A percentile compares a stretch with the other conserved stretches of the same genome.
Conservation (phyloP, 805 yeast species). For the Torulaspora quercuum region DNA sequence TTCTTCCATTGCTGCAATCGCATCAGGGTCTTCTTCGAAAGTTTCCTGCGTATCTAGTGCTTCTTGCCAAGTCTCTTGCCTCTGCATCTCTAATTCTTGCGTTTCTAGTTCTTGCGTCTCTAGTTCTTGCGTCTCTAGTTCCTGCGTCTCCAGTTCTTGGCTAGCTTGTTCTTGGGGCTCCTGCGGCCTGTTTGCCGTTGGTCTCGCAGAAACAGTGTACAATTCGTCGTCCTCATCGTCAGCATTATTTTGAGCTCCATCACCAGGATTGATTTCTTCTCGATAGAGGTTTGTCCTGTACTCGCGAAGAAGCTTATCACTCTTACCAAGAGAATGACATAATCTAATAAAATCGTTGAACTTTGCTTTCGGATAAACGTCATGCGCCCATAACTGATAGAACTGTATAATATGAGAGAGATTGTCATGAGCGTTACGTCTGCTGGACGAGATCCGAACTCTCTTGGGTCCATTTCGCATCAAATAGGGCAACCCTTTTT, state of each 20-base stretch:
- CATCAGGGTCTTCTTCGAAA: slow-evolving; percentile 27
- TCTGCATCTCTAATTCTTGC: slow-evolving; percentile 2
- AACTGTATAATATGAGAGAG: slow-evolving; percentile 43
- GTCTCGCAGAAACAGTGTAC: slow-evolving; percentile 11
- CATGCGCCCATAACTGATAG: slow-evolving; percentile 75
- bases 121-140: slow-evolving; percentile 4
- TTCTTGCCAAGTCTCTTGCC: too few species aligned
- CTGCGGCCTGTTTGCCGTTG: neutral
- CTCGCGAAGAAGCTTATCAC: slow-evolving; percentile 40
- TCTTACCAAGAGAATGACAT: slow-evolving; percentile 48
- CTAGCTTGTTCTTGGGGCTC: neutral
- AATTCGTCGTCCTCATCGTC: slow-evolving; percentile 14
- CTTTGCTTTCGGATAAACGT: slow-evolving; percentile 72
- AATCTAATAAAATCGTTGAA: slow-evolving; percentile 64
- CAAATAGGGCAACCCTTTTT: slow-evolving; percentile 57
- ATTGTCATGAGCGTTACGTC: slow-evolving; percentile 27
- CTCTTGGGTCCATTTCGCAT: slow-evolving; percentile 36
- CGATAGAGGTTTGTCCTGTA: slow-evolving; percentile 41
- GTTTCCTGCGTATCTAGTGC: slow-evolving; percentile 15
- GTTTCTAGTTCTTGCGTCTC: too few species aligned
- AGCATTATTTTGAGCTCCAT: neutral
- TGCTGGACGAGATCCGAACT: slow-evolving; percentile 35
- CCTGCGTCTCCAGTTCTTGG: slow-evolving; percentile 5
- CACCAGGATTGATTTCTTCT: slow-evolving; percentile 35
- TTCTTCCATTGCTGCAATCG: slow-evolving; percentile 27